Conservation (phyloP, 2,329 filamentous ascomycete genomes). For the Phialemonium atrogriseum region DNA sequence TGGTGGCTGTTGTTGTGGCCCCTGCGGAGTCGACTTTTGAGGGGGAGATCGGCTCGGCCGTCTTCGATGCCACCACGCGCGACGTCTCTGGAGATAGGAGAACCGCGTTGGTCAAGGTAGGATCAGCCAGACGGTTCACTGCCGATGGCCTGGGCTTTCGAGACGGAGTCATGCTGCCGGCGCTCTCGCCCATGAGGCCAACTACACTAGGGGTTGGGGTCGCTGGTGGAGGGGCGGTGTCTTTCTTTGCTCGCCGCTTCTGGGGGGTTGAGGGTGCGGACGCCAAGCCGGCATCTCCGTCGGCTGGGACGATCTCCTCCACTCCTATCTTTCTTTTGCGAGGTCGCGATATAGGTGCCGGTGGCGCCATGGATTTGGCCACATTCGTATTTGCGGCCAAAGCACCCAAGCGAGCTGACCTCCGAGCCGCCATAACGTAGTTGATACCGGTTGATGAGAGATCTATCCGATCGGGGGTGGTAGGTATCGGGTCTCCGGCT, state of each 20-base stretch:
- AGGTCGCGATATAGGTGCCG: no score
- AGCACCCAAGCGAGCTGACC: slow-evolving; percentile 32
- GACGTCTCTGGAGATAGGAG: slow-evolving; percentile 66
- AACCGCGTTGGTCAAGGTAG: slow-evolving; percentile 58
- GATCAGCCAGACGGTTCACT: slow-evolving; percentile 50
- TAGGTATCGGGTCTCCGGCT: no score
- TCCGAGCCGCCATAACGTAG: slow-evolving; percentile 19
- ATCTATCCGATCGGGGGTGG: no score
- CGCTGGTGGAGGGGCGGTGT: slow-evolving; percentile 25
- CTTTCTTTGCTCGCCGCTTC: slow-evolving; percentile 17
- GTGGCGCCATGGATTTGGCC: slow-evolving; percentile 3
- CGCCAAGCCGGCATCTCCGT: slow-evolving; percentile 8
- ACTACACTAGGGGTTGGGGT: slow-evolving; percentile 40
- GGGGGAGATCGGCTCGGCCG: slow-evolving; percentile 28
- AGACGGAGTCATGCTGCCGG: slow-evolving; percentile 12
- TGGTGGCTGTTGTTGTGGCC: slow-evolving; percentile 60
- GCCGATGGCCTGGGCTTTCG: slow-evolving; percentile 31
- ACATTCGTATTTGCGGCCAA: slow-evolving; percentile 11
- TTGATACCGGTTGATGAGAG: background rate
- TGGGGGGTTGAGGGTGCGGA: slow-evolving; percentile 14
- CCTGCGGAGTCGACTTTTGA: slow-evolving; percentile 27
- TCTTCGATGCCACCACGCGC: slow-evolving; percentile 36
- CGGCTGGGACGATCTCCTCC: slow-evolving; percentile 15
- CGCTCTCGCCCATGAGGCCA: slow-evolving; percentile 27
- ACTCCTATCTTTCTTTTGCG: no score